phyloP scores from a whole-genome alignment of 2,329 filamentous ascomycete genomes.

The Graphium sp. region DNA sequence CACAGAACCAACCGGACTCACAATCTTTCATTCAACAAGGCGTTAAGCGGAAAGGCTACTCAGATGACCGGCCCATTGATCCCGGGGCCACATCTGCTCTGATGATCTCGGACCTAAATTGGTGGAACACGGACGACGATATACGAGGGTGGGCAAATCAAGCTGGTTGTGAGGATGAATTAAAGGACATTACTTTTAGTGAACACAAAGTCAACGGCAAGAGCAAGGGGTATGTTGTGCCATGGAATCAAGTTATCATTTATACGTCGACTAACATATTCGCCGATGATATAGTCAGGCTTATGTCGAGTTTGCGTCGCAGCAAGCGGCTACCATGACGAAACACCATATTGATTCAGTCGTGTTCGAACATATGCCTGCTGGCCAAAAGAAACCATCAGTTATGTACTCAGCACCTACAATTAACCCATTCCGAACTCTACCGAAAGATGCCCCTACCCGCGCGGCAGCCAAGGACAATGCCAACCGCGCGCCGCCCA shows the following conservation, averaged over 20 bases:
- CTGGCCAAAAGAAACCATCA: slow-evolving; percentile 51
- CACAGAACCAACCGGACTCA: too few species aligned
- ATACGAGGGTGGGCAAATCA: slow-evolving; percentile 72
- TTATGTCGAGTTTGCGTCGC: slow-evolving; percentile 70
- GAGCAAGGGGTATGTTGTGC: slow-evolving; percentile 70
- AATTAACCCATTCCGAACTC: slow-evolving; percentile 75
- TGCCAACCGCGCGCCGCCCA: slow-evolving; percentile 40
- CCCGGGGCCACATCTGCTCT: slow-evolving; percentile 50
- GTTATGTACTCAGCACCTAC: slow-evolving; percentile 62
- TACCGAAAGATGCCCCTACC: slow-evolving; percentile 69
- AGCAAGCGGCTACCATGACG: slow-evolving; percentile 69
- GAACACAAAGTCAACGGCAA: slow-evolving; percentile 99
- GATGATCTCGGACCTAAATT: slow-evolving; percentile 78
- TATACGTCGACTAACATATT: not conserved
- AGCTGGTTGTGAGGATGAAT: slow-evolving; percentile 65
- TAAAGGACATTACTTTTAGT: slow-evolving; percentile 89
- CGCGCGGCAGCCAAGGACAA: slow-evolving; percentile 30
- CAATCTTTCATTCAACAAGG: slow-evolving; percentile 26
- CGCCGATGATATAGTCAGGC: slow-evolving; percentile 34
- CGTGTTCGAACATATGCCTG: slow-evolving; percentile 17
- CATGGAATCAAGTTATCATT: not conserved
- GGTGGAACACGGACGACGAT: slow-evolving; percentile 96
- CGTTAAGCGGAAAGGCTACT: slow-evolving; percentile 42
- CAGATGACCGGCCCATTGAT: slow-evolving; percentile 41
- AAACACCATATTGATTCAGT: slow-evolving; percentile 67